Base-by-base conservation (phyloP, 73 alveolate species). In the Vitrella brassicaformis region DNA sequence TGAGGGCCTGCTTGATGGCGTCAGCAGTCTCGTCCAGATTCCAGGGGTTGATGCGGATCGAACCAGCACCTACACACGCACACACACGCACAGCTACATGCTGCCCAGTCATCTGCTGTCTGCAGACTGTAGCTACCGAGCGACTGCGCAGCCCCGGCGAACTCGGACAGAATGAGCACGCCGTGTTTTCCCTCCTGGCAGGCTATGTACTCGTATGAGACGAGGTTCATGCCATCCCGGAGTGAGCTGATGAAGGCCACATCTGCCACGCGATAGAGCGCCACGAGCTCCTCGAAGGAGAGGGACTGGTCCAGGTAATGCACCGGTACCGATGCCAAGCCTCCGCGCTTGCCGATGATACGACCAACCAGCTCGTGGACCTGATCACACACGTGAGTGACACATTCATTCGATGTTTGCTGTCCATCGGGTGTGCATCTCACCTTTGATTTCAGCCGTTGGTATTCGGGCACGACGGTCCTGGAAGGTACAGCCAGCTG, bases 91-190 rank as follows among this genome's bases (percentile, higher is more conserved):
- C n/a, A n/a, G n/a, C n/a, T n/a, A n/a, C n/a, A n/a, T n/a, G 56
- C 56, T 14, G 56, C 56, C 22, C 56, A 39, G 4, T 39, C 14
- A 14, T 39, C 14, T 39, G 56, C 14, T 8, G 56, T 39, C 22
- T 39, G 56, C 14, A 39, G 22, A 8, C 14, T 8, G 14, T 39
- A 39, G 22, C 56, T 39, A 39, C 75, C 84, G 47, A 77, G 70
- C 66, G 72, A 68, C 27, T 67, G 75, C n/a, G 78, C 71, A 22
- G 84, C 84, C 19, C 84, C 84, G n/a, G 84, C 75, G 30, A 77
- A 77, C 70, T 77, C 84, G 30, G 78, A 68, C n/a, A 77, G 30
- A n/a, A 77, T 77, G 69, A 67, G 25, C 31, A 47, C 45, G 28
- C 68, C 71, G 29, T 14, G 7, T 31, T 77, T 77, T 26, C 79